Percentiles rank a stretch among this genome's conserved stretches.
phyloP scores from a whole-genome alignment of 768 basidiomycete genomes.

The Lactarius trivialis region DNA sequence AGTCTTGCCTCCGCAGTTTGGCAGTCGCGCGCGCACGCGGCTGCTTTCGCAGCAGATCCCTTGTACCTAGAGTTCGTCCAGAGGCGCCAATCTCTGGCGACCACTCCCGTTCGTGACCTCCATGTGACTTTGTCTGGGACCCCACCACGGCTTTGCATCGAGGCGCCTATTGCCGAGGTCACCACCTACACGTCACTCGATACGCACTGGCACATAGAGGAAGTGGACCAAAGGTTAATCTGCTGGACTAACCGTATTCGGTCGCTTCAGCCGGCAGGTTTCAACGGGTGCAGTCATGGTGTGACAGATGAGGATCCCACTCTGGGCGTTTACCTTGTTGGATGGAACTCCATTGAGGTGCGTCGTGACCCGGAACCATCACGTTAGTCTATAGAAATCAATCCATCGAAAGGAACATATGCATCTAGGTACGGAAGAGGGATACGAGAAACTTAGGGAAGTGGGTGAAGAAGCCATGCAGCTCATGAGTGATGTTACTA shows the following conservation, averaged over 20 bases:
- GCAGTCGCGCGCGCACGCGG: neutral
- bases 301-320: neutral
- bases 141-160: neutral
- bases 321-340: neutral
- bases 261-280: slow-evolving; percentile 4
- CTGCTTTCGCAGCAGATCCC: slow-evolving; percentile 4
- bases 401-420: neutral
- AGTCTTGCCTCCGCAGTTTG: neutral
- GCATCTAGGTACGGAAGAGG: neutral
- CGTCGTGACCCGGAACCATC: neutral
- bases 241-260: too few species aligned
- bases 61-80: neutral
- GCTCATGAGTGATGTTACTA: neutral
- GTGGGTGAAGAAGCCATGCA: neutral
- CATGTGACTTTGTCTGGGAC: neutral
- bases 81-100: neutral
- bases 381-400: neutral
- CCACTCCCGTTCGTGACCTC: neutral
- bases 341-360: slow-evolving; percentile 11
- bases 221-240: neutral
- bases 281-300: neutral
- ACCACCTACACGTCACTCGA: neutral
- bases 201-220: neutral
- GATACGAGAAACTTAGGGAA: neutral
- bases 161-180: neutral